phyloP scores from a whole-genome alignment of 2,329 filamentous ascomycete species.

The Atkinsonella hypoxylon region DNA sequence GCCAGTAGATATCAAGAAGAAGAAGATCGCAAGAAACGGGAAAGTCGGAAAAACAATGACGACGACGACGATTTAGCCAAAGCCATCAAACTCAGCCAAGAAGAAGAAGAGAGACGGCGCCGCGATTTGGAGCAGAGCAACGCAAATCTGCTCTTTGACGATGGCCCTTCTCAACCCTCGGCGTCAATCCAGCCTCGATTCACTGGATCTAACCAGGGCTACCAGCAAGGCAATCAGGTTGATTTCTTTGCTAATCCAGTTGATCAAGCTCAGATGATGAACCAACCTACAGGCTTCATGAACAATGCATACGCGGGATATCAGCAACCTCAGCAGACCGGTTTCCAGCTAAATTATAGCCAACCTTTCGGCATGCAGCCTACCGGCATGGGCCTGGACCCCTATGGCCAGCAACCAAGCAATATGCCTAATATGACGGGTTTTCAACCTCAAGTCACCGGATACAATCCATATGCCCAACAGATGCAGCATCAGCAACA shows the following conservation, averaged over 20 bases:
- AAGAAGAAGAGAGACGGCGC: conserved; percentile 83
- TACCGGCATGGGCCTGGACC: conserved; percentile 55
- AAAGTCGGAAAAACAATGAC: conserved; percentile 41
- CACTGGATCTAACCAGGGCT: conserved; percentile 91
- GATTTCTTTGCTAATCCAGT: conserved; percentile 97
- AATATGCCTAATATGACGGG: conserved; percentile 22
- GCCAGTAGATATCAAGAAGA: conserved; percentile 93
- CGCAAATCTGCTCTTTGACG: conserved; percentile 78
- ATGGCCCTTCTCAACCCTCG: conserved; percentile 45
- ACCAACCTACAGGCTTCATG: conserved; percentile 68
- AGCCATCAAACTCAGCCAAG: conserved; percentile 87
- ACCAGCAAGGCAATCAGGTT: conserved; percentile 90
- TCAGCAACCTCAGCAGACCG: conserved; percentile 34
- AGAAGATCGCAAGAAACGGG: conserved; percentile 68
- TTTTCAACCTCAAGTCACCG: conserved; percentile 39
- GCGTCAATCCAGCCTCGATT: conserved; percentile 49
- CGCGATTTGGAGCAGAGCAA: conserved; percentile 81
- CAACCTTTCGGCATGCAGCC: conserved; percentile 56
- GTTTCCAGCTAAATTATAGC: conserved; percentile 46
- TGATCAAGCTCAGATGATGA: conserved; percentile 59
- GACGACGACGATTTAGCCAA: conserved; percentile 83
- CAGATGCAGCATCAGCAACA: conserved; percentile 28
- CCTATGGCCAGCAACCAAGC: conserved; percentile 42
- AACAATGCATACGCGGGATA: conserved; percentile 43
- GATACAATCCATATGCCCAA: conserved; percentile 42